These are phyloP conservation scores for Pseudohyphozyma bogoriensis DNA, from an alignment of 768 basidiomycete genomes.

Conservation along the genomic window DNA sequence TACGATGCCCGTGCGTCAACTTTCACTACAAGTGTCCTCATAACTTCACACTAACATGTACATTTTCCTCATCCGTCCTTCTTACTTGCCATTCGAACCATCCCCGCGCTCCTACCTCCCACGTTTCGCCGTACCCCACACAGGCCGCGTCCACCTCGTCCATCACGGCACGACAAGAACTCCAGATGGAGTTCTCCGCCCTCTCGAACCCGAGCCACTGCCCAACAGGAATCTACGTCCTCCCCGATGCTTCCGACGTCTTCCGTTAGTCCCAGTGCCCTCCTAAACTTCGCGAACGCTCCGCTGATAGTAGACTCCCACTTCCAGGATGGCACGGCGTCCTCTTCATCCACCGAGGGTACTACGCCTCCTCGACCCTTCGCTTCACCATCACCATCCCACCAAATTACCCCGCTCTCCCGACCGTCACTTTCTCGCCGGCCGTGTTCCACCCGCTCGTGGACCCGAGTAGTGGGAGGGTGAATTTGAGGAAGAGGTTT, in stretches of 20 bases:
- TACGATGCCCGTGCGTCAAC: no score
- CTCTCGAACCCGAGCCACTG: constrained; percentile 1
- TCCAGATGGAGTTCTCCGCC: constrained; percentile 3
- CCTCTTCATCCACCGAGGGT: constrained; percentile 19
- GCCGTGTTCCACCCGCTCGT: constrained; percentile 25
- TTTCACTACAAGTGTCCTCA: no score
- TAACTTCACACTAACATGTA: no score
- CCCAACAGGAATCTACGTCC: constrained; percentile 5
- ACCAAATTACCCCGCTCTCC: constrained; percentile 3
- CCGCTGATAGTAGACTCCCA: background rate
- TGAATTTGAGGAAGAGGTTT: constrained; percentile 13
- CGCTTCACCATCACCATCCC: constrained; percentile 23
- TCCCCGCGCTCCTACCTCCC: no score
- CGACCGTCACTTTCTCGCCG: constrained; percentile 9
- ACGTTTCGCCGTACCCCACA: no score
- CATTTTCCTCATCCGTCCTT: no score
- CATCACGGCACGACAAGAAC: constrained; percentile 9
- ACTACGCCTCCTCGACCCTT: constrained; percentile 13
- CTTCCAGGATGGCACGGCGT: constrained; percentile 9
- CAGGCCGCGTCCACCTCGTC: no score
- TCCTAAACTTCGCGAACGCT: background rate
- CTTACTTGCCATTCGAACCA: no score
- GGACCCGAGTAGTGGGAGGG: constrained; percentile 13
- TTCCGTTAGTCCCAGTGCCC: background rate
- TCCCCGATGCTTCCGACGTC: background rate